These are phyloP conservation scores for Wickerhamomyces bovis DNA, from an alignment of 805 yeast species.

Conservation along the genomic window DNA sequence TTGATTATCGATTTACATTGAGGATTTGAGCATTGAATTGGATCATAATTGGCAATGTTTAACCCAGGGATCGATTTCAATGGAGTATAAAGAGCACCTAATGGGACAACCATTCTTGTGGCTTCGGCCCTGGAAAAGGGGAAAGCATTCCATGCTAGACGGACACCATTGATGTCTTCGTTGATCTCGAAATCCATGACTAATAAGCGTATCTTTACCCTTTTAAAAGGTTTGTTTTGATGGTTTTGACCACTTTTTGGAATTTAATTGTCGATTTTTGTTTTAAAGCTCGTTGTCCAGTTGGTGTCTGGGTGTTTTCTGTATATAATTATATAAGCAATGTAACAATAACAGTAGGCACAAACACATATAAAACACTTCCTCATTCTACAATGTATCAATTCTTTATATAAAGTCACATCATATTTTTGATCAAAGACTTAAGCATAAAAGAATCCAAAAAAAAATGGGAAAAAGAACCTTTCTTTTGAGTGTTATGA, in stretches of 20 bases:
- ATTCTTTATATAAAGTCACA: too few relatives aligned
- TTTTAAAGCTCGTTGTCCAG: background rate
- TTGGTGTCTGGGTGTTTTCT: background rate
- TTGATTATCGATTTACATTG: slow-evolving; percentile 82
- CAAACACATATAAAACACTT: too few relatives aligned
- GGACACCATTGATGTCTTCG: slow-evolving; percentile 70
- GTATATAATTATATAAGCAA: too few relatives aligned
- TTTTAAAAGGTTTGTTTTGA: background rate
- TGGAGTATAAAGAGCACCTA: slow-evolving; percentile 95
- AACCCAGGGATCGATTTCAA: slow-evolving; percentile 71
- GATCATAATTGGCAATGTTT: slow-evolving; percentile 79
- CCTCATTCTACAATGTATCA: too few relatives aligned
- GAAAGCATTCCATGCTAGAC: slow-evolving; percentile 77
- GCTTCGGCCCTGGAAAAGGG: slow-evolving; percentile 90
- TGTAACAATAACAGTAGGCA: too few relatives aligned
- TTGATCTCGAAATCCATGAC: slow-evolving; percentile 44
- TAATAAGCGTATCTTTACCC: too few relatives aligned
- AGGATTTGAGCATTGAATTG: slow-evolving; percentile 66
- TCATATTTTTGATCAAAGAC: too few relatives aligned
- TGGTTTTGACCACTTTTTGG: background rate
- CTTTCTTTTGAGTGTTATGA: too few relatives aligned
- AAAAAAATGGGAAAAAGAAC: too few relatives aligned
- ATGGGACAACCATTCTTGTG: slow-evolving; percentile 86
- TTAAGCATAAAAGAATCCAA: too few relatives aligned
- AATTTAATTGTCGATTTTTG: background rate